Base-by-base conservation (phyloP, 345 rosid species). In the Syzygium grande region DNA sequence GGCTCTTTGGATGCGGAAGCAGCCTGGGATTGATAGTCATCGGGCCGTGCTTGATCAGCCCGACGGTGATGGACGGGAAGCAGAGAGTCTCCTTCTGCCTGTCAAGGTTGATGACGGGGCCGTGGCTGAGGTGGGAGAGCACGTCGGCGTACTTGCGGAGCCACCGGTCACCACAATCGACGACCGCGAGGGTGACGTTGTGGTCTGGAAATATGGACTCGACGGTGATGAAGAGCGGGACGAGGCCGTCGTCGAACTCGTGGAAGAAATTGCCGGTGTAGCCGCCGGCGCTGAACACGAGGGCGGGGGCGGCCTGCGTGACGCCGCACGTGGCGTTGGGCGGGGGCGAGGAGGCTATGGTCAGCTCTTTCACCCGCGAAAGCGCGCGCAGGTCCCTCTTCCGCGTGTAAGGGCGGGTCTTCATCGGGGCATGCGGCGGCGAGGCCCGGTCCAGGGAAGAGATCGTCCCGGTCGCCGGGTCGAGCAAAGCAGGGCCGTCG, bases 231-330 rank as follows among this genome's bases (percentile, higher is more conserved):
- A 92, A 94, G 84, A 95, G 95, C 21, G 96, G 95, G 84, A 96
- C 88, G 89, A 94, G 87, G 17, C 94, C 94, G 49, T 96, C 98
- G 56, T 85, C 91, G 89, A 95, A 95, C 30, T 93, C 97, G 51
- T 94, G 98, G 89, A 91, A 94, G 54, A 94, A 89, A 91, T 89
- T 95, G 46, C 97, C 97, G 5, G 96, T 93, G 92, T 93, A 94
- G 52, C 98, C 98, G 46, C 94, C 96, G 7, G 92, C 90, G 77
- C 93, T 92, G 88, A 94, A 94, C 52, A 92, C 93, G 5, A 93
- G 38, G 23, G 98, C 97, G 5, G 96, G 97, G 19, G 46, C 90
- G 14, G 87, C 80, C 87, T 93, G 93, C 38, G 85, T 92, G 86
- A 86, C 78, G 51, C 92, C 85, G 27, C 94, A 91, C 49, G 58